Percentiles rank a stretch among this genome's conserved stretches.
Conservation (phyloP, 139 green algal genomes). For the Tetradesmus obliquus region DNA sequence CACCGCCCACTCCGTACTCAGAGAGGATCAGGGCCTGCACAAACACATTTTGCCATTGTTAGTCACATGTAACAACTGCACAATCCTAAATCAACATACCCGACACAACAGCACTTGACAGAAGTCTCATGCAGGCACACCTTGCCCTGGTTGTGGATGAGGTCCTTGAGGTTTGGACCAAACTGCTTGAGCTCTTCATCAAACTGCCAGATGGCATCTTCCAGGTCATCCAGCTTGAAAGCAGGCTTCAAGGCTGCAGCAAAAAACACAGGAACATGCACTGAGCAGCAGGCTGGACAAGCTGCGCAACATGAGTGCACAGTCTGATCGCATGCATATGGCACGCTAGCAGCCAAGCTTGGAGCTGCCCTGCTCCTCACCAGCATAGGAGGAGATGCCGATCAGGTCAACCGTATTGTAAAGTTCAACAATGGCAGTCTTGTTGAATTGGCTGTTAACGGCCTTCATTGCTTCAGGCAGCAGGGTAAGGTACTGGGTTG, state of each 20-base stretch:
- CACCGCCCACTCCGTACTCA: constrained; percentile 34
- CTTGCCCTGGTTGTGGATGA: constrained; percentile 36
- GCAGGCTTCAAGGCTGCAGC: neutral
- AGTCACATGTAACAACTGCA: neutral
- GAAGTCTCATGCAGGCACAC: neutral
- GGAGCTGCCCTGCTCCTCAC: neutral
- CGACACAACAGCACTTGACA: neutral
- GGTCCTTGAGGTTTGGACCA: constrained; percentile 29
- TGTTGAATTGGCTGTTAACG: constrained; percentile 30
- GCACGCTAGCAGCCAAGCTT: neutral
- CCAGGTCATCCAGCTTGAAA: constrained; percentile 24
- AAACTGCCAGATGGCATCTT: constrained; percentile 38
- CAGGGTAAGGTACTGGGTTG: constrained; percentile 9
- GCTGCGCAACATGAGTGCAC: neutral
- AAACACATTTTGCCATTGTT: neutral
- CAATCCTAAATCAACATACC: neutral
- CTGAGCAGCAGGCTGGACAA: neutral
- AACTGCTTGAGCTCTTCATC: constrained; percentile 19
- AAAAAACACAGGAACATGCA: neutral
- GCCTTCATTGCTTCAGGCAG: constrained; percentile 19
- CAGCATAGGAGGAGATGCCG: constrained; percentile 26
- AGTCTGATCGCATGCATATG: neutral
- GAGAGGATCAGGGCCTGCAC: constrained; percentile 20
- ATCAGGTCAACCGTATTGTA: constrained; percentile 45
- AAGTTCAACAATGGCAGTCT: constrained; percentile 16